Base-by-base conservation (phyloP, 1,139 yeast species). In the Taiozyma onychis region DNA sequence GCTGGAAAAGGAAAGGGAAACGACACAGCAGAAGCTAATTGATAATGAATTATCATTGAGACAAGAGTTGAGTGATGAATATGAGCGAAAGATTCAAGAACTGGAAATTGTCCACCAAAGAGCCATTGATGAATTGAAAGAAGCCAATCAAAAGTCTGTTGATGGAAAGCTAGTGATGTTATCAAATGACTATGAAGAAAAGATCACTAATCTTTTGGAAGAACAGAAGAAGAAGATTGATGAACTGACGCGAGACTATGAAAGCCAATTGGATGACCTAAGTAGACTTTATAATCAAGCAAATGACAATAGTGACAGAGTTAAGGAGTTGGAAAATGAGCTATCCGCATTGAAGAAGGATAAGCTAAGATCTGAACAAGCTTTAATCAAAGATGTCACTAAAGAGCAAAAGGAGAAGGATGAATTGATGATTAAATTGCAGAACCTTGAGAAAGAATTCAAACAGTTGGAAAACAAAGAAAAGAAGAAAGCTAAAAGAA, bases 41-140 rank as follows among this genome's bases (percentile, higher is more conserved):
- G 57, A 54, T 14, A 49, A 61, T 14, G 75, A 71, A 47, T 53
- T 65, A 45, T 57, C 59, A 14, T 57, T 67, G 1, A 63, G 74
- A 44, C 55, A 58, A 16, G 73, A 68, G 41, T 54, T 71, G 47
- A 56, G 62, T 14, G 61, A 60, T 18, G 64, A 63, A 14, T 68
- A 64, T 60, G 75, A 71, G 45, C 32, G 37, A 3, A 65, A 57
- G 44, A 57, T 69, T 21, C 61, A 63, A 13, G 64, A 66, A 28
- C 49, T 70, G 39, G 63, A 65, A 26, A 49, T 53, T 10, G 47
- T 57, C 26, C 66, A 61, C 44, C 45, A 56, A 27, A 56, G 56
- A 13, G 52, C 59, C n/a, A 39, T 69, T 11, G 64, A 67, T 44
- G 59, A 59, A 34, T 50, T 49, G 56, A 63, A 48, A 48, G 63